Conservation (phyloP, 2,329 filamentous ascomycete species). For the Beauveria varroae region DNA sequence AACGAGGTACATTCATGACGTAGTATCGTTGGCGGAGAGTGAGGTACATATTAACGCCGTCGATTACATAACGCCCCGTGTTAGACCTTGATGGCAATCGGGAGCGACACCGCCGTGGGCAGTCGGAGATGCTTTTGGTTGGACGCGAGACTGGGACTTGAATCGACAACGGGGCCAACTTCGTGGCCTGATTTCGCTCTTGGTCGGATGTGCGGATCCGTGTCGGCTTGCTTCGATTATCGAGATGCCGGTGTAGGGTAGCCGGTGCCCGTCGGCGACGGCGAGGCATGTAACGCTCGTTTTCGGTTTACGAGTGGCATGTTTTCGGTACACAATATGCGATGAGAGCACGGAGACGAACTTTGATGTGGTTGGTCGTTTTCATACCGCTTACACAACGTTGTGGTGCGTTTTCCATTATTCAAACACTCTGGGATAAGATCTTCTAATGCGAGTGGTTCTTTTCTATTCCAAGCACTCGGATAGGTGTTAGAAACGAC, state of each 20-base stretch:
- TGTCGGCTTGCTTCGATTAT: slow-evolving; percentile 9
- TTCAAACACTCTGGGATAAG: no score
- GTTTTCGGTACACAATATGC: background rate
- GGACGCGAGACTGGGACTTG: background rate
- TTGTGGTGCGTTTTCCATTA: background rate
- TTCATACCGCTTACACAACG: background rate
- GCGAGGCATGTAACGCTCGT: background rate
- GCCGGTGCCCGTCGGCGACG: background rate
- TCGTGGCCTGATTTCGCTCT: background rate
- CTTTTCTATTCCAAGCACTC: no score
- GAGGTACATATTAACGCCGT: background rate
- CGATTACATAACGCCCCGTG: background rate
- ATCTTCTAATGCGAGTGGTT: no score
- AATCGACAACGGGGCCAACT: background rate
- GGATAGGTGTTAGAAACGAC: no score
- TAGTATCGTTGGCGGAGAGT: fast-evolving
- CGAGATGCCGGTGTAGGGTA: slow-evolving; percentile 8
- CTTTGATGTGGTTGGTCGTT: no score
- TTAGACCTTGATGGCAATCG: background rate
- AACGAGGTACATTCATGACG: background rate
- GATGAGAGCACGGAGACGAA: background rate
- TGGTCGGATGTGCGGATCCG: slow-evolving; percentile 4
- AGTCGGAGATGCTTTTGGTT: background rate
- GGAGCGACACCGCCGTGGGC: no score
- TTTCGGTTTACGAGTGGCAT: background rate